phyloP scores from a whole-genome alignment of 2,329 filamentous ascomycete species.

The Colletotrichum ledebouriae region DNA sequence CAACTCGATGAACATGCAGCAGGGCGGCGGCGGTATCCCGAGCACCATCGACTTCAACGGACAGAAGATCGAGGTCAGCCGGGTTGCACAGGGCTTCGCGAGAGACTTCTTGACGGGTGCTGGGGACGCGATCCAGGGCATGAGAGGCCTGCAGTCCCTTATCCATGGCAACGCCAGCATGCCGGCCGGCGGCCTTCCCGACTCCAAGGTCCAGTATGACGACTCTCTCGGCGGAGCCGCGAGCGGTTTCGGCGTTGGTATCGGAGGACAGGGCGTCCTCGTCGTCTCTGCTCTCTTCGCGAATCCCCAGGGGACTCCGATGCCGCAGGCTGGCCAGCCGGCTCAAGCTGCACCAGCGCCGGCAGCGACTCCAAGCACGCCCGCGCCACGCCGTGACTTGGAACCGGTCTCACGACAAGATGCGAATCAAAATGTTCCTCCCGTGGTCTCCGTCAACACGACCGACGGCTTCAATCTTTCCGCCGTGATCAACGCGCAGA shows the following conservation, averaged over 20 bases:
- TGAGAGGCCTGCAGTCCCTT: slow-evolving; percentile 51
- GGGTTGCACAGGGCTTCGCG: slow-evolving; percentile 52
- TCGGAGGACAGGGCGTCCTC: slow-evolving; percentile 51
- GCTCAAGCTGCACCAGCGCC: background rate
- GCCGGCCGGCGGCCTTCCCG: slow-evolving; percentile 41
- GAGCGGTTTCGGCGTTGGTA: slow-evolving; percentile 52
- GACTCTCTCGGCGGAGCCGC: slow-evolving; percentile 53
- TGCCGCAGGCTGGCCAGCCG: background rate
- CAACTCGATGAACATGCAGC: slow-evolving; percentile 12
- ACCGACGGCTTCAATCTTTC: slow-evolving; percentile 47
- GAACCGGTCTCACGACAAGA: slow-evolving; percentile 27
- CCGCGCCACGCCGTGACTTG: slow-evolving; percentile 11
- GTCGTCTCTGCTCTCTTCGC: slow-evolving; percentile 49
- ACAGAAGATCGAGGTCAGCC: slow-evolving; percentile 45
- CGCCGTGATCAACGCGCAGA: slow-evolving; percentile 47
- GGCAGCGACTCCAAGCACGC: background rate
- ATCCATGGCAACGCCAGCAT: slow-evolving; percentile 48
- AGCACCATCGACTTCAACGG: slow-evolving; percentile 41
- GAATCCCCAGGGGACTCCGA: slow-evolving; percentile 38
- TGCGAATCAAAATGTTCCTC: slow-evolving; percentile 26
- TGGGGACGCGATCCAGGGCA: slow-evolving; percentile 49
- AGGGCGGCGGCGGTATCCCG: slow-evolving; percentile 35
- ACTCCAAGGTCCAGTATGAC: slow-evolving; percentile 50
- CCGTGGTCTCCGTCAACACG: slow-evolving; percentile 37
- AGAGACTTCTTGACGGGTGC: slow-evolving; percentile 53